phyloP scores from a whole-genome alignment of 2,329 filamentous ascomycete genomes.

The Fusarium pseudocircinatum region DNA sequence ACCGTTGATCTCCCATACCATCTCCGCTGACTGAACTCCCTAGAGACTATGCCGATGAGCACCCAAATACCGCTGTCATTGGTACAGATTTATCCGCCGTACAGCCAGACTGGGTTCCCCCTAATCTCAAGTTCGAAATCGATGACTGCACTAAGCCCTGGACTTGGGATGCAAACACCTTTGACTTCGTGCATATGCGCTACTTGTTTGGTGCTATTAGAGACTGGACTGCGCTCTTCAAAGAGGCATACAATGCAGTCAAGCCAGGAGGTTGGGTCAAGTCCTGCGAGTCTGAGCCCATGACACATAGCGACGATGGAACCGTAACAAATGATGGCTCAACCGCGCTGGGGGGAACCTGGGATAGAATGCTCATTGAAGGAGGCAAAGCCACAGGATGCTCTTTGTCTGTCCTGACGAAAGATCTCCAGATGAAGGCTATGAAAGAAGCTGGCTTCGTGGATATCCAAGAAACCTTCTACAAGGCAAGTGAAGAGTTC shows the following conservation, averaged over 20 bases:
- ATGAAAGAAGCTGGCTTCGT: constrained; percentile 17
- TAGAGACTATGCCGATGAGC: constrained; percentile 16
- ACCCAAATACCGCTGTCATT: constrained; percentile 3
- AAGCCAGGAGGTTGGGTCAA: constrained; percentile 22
- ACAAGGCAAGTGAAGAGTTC: background rate
- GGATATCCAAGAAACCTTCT: constrained; percentile 1
- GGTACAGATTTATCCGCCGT: constrained; percentile 14
- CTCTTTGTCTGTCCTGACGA: background rate
- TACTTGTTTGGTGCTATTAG: constrained; percentile 11
- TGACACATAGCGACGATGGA: constrained; percentile 9
- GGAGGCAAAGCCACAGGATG: background rate
- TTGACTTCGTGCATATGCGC: constrained; percentile 16
- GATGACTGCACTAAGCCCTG: constrained; percentile 11
- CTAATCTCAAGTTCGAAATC: constrained; percentile 16
- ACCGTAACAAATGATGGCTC: constrained; percentile 1
- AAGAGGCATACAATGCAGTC: background rate
- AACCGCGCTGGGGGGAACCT: background rate
- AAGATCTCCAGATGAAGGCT: constrained; percentile 11
- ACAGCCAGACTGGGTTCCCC: constrained; percentile 8
- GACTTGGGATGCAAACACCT: constrained; percentile 4
- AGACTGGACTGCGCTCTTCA: constrained; percentile 7
- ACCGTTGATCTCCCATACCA: rapidly evolving
- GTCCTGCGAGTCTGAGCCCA: constrained; percentile 4
- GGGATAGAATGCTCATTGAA: constrained; percentile 8
- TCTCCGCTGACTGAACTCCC: background rate